phyloP scores from a whole-genome alignment of 1,139 yeast genomes.

The Sugiyamaella japonica region DNA sequence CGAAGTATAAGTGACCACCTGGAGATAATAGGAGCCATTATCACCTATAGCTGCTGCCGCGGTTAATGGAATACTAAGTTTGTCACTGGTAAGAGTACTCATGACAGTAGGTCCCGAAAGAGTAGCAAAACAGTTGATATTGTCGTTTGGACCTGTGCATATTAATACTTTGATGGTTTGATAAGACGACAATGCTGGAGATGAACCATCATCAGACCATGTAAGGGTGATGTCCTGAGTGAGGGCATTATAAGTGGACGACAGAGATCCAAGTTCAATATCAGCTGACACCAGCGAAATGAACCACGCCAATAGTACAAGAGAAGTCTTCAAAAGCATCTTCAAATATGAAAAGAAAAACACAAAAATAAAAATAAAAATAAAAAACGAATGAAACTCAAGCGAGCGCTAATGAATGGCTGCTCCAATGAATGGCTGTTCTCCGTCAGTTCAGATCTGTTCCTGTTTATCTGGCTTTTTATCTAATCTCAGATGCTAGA shows the following conservation, averaged over 20 bases:
- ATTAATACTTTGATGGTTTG: constrained; percentile 53
- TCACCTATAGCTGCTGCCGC: constrained; percentile 51
- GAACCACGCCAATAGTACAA: neutral
- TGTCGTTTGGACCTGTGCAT: constrained; percentile 64
- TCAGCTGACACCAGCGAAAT: constrained; percentile 47
- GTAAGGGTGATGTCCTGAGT: constrained; percentile 51
- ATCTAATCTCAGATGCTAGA: neutral
- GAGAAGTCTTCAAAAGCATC: neutral
- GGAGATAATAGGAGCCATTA: constrained; percentile 69
- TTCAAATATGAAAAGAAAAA: neutral
- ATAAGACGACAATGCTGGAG: constrained; percentile 51
- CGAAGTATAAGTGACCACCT: constrained; percentile 52
- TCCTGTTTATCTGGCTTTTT: neutral
- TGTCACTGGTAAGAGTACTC: constrained; percentile 21
- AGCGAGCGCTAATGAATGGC: neutral
- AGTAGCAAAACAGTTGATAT: constrained; percentile 37
- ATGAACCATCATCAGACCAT: constrained; percentile 62
- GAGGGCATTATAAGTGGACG: constrained; percentile 41
- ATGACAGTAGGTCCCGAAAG: neutral
- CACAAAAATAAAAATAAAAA: no score
- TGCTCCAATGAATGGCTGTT: neutral
- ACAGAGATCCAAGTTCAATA: constrained; percentile 53
- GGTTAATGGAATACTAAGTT: constrained; percentile 33
- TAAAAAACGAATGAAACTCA: neutral
- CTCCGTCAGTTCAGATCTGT: neutral